These are phyloP conservation scores for Acanthamoeba castellanii DNA, from an alignment of 208 protist species.

Conservation along the genomic window DNA sequence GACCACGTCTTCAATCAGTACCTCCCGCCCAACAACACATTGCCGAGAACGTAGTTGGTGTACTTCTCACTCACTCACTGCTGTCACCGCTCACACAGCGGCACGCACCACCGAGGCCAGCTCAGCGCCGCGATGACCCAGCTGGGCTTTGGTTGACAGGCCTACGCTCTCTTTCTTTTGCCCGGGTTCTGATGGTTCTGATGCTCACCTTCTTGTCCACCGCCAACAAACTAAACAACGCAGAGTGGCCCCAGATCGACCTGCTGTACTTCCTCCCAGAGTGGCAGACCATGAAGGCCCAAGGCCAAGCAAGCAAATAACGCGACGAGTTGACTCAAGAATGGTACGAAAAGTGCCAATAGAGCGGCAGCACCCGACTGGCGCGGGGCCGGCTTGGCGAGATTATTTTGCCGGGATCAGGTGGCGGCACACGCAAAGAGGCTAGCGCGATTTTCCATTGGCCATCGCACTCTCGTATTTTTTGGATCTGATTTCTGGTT, in stretches of 20 bases:
- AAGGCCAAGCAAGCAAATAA: too few species aligned
- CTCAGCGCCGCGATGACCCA: constrained; percentile 1
- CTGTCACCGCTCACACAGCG: neutral
- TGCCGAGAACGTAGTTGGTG: neutral
- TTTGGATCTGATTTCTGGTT: too few species aligned
- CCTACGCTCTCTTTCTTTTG: neutral
- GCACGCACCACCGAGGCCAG: constrained; percentile 38
- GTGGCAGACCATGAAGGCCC: neutral
- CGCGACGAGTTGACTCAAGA: too few species aligned
- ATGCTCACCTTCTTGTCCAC: neutral
- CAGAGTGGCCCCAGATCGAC: constrained; percentile 18
- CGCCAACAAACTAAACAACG: neutral
- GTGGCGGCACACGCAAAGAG: too few species aligned
- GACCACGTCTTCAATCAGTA: constrained; percentile 64
- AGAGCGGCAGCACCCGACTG: too few species aligned
- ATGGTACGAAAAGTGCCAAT: too few species aligned
- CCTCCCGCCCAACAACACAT: neutral
- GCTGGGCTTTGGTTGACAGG: neutral
- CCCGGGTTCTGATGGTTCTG: neutral
- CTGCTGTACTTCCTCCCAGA: constrained; percentile 26
- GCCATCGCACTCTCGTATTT: too few species aligned
- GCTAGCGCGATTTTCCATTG: too few species aligned
- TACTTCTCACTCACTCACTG: neutral
- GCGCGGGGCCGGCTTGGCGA: too few species aligned
- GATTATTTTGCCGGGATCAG: too few species aligned